These are phyloP conservation scores for Vitis hybrid DNA, from an alignment of 177 flowering plant species.

Conservation along the genomic window DNA sequence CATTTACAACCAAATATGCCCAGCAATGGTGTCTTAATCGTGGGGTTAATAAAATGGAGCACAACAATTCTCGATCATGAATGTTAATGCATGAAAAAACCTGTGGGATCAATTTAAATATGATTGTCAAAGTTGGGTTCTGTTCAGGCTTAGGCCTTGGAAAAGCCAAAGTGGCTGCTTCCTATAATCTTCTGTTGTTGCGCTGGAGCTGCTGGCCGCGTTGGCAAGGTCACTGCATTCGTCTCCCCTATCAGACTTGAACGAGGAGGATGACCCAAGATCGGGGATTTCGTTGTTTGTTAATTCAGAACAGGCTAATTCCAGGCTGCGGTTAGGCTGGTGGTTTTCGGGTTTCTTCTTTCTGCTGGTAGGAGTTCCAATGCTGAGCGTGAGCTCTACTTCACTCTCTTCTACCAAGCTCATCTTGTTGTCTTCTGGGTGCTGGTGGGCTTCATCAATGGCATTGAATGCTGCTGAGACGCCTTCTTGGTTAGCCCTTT, in stretches of 20 bases:
- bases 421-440: constrained; percentile 15
- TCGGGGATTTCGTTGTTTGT: constrained; percentile 14
- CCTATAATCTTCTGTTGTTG: constrained; percentile 39
- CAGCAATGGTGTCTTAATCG: no score
- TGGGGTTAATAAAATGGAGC: no score
- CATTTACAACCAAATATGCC: no score
- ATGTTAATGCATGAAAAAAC: no score
- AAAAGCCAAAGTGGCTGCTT: constrained; percentile 62
- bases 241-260: constrained; percentile 34
- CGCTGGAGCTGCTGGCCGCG: constrained; percentile 26
- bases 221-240: constrained; percentile 30
- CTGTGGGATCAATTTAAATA: no score
- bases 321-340: neutral
- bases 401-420: constrained; percentile 29
- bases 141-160: constrained; percentile 46
- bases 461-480: constrained; percentile 15
- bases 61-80: no score
- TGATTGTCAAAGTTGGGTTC: constrained; percentile 10
- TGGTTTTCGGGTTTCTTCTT: constrained; percentile 24
- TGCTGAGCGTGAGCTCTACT: constrained; percentile 60
- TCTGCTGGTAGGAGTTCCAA: constrained; percentile 34
- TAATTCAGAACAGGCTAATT: constrained; percentile 11
- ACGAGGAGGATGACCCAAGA: constrained; percentile 18
- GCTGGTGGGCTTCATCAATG: constrained; percentile 13
- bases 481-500: constrained; percentile 37